Conservation (phyloP, 768 basidiomycete genomes). For the Exidia glandulosa region DNA sequence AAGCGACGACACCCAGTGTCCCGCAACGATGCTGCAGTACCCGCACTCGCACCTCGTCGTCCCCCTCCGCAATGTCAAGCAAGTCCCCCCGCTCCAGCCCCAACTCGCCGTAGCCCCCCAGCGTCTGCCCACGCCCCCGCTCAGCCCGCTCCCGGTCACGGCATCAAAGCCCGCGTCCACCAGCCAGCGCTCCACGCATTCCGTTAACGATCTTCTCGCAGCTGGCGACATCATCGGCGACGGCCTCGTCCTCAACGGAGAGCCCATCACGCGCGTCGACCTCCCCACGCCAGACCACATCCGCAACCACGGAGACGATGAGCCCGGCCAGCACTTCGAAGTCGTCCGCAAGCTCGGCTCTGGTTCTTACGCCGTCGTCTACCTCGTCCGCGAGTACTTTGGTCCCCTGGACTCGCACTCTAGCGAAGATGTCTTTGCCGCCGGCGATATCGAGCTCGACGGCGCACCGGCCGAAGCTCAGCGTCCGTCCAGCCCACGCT, state of each 20-base stretch:
- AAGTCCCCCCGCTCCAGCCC: slow-evolving; percentile 23
- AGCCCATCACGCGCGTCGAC: slow-evolving; percentile 50
- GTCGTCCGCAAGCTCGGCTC: slow-evolving; percentile 80
- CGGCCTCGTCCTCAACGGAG: slow-evolving; percentile 53
- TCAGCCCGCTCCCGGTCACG: slow-evolving; percentile 8
- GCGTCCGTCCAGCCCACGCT: slow-evolving; percentile 26
- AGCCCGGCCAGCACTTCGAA: slow-evolving; percentile 60
- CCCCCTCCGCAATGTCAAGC: slow-evolving; percentile 22
- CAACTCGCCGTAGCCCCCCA: slow-evolving; percentile 14
- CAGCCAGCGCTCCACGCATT: slow-evolving; percentile 21
- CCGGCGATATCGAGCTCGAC: slow-evolving; percentile 22
- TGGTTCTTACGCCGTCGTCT: slow-evolving; percentile 89
- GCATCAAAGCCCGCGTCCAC: background rate
- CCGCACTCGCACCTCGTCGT: slow-evolving; percentile 16
- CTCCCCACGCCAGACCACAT: slow-evolving; percentile 18
- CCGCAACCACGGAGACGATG: slow-evolving; percentile 7
- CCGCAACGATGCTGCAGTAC: background rate
- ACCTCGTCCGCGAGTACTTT: slow-evolving; percentile 70
- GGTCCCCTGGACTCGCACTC: background rate
- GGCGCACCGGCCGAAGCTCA: slow-evolving; percentile 31
- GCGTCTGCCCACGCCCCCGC: slow-evolving; percentile 12
- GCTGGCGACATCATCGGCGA: slow-evolving; percentile 68
- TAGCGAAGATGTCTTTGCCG: slow-evolving; percentile 16
- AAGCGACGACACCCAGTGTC: slow-evolving; percentile 19
- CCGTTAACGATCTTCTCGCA: slow-evolving; percentile 49